Percentiles rank a stretch among this genome's conserved stretches.
These are phyloP conservation scores for Emericellopsis terricola DNA, from an alignment of 495 filamentous ascomycete species.

Conservation along the genomic window DNA sequence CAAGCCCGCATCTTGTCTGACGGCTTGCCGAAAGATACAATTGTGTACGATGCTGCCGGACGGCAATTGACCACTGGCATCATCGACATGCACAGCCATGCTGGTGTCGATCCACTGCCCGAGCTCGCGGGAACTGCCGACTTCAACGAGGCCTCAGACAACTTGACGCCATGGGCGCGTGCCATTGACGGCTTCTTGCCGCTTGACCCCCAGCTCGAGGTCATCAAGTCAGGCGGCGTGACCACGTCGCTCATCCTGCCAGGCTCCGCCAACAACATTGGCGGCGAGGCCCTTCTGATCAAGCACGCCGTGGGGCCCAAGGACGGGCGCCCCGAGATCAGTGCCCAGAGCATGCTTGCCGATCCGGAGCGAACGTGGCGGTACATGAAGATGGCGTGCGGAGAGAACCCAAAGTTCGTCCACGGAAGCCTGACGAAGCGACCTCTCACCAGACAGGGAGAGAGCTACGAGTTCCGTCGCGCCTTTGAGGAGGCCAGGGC, in stretches of 20 bases:
- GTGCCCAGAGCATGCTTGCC: conserved; percentile 25
- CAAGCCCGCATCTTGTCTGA: conserved; percentile 12
- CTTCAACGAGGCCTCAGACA: conserved; percentile 30
- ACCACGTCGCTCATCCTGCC: conserved; percentile 48
- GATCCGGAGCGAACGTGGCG: conserved; percentile 31
- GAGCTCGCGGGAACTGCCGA: conserved; percentile 22
- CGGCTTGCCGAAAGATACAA: conserved; percentile 14
- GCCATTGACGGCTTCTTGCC: conserved; percentile 34
- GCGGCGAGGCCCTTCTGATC: conserved; percentile 44
- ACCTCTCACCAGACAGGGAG: conserved; percentile 31
- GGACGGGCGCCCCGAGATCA: conserved; percentile 33
- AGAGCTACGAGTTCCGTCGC: conserved; percentile 45
- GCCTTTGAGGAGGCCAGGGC: conserved; percentile 38
- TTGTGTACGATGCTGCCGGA: conserved; percentile 33
- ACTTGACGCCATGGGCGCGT: conserved; percentile 40
- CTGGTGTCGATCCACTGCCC: conserved; percentile 25
- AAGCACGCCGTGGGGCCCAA: conserved; percentile 35
- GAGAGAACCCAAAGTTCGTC: conserved; percentile 41
- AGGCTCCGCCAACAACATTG: conserved; percentile 47
- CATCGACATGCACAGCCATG: conserved; percentile 51
- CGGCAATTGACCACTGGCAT: conserved; percentile 42
- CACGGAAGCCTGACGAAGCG: conserved; percentile 26
- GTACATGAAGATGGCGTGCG: conserved; percentile 59
- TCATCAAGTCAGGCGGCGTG: conserved; percentile 51
- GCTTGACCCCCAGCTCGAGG: conserved; percentile 32